Base-by-base conservation (phyloP, 2,329 filamentous ascomycete species). In the Fusarium coicis region DNA sequence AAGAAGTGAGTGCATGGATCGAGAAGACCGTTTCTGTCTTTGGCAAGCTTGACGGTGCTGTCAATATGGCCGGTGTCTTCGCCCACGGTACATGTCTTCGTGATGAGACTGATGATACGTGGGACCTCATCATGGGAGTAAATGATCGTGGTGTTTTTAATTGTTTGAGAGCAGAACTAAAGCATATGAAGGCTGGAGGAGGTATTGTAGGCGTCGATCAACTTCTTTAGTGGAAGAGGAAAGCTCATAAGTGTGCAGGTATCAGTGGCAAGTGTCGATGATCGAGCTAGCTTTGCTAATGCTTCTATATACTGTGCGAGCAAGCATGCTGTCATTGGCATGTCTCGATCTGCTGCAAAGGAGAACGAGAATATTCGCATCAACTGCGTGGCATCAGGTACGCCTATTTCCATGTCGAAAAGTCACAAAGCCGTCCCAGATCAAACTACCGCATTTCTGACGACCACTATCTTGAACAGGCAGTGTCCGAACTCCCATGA, bases 1-100 rank as follows among this genome's bases (percentile, higher is more conserved):
- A 50, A 23, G 3, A 50, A 7, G 30, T 50, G 0, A 34, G 19
- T 10, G 11, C 11, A 0, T 23, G n/a, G 16, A 23, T 34, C 1
- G 30, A 50, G 2, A 19, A 50, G 30, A 34, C 16, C 0, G 30
- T 23, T 14, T 50, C 47, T 0, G 47, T 34, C 30, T 34, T 19
- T 23, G 30, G 5, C 10, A 23, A 50, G 21, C 47, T 50, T 23
- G 21, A 50, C 15, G 30, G 47, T 12, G 47, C 47, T 4, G 47
- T 50, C 5, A 50, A 50, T 19, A 50, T 50, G 30, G 10, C 47
- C 10, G 28, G 28, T 18, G 18, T 21, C 4, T 46, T 46, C 7
- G 28, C 43, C 1, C 23, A 46, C 12, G 23, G 43, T 18, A 32
- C 28, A 4, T 32, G 46, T 5, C 28, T 49, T 32, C 28, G 19